Base-by-base conservation (phyloP, 148 eudicot species). In the Dysphania ambrosioides region DNA sequence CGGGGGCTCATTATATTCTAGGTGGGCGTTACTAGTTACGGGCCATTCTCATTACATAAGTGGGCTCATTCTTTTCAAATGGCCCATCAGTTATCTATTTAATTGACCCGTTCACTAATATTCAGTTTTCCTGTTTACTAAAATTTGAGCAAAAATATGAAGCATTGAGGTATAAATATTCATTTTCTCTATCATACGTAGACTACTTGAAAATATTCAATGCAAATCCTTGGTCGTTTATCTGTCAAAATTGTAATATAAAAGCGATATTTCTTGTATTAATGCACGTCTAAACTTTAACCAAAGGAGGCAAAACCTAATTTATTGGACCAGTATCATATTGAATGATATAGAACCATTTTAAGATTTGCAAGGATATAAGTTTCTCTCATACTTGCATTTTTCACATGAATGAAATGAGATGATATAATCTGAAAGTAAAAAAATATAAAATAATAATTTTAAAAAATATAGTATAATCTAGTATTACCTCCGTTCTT, bases 11-110 rank as follows among this genome's bases (percentile, higher is more conserved):
- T 73, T 38, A 36, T 72, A 53, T 58, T 26, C 29, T 60, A 41
- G 24, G 68, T 72, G 76, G 68, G 76, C 76, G 68, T 72, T 7
- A 41, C 16, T 42, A 38, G 57, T 16, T 36, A 72, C 23, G 27
- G 30, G 34, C 55, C 75, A 24, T 24, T 27, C 21, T 56, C 32
- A 47, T 49, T 49, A 64, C n/a, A 64, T n/a, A 18, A 35, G 57
- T 62, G 59, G 76, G 76, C 58, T 70, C 62, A 68, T 10, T 26
- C 53, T 12, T 42, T 38, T 21, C 31, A 61, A 6, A 30, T 61
- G 67, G 67, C 41, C 55, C 57, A 68, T 23, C 30, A 2, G 10
- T 68, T 67, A 29, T 66, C 27, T 21, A 35, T 40, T 66, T 66
- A n/a, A 36, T 9, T 26, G 6, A 8, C 4, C 23, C 21, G 30